Evolutionary conservation across 208 protist genomes (phyloP).

Genomic region (Acanthamoeba culbertsoni): DNA sequence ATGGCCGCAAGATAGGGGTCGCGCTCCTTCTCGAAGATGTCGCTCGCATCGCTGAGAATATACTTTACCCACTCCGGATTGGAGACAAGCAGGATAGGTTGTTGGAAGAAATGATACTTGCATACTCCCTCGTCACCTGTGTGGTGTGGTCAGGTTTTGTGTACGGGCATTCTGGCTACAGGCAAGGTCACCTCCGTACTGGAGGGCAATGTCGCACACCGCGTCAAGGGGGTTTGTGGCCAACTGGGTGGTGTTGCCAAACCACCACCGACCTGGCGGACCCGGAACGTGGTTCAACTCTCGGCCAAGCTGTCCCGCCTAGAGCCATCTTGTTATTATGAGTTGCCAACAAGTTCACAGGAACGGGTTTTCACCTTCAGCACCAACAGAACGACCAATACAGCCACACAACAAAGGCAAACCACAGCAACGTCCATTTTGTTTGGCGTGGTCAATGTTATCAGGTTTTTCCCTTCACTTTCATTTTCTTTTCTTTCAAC

Average conservation of each 20-base stretch:
- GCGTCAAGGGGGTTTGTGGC: neutral
- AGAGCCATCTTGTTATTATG: too few relatives aligned
- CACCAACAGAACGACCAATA: too few relatives aligned
- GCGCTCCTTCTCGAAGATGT: slow-evolving; percentile 47
- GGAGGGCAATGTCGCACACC: neutral
- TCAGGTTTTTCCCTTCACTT: too few relatives aligned
- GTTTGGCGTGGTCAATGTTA: too few relatives aligned
- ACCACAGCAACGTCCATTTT: too few relatives aligned
- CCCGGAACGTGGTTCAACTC: slow-evolving; percentile 25
- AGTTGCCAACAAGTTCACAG: too few relatives aligned
- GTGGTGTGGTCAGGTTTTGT: neutral
- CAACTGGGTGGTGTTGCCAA: neutral
- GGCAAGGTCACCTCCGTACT: neutral
- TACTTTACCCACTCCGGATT: slow-evolving; percentile 4
- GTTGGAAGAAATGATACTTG: slow-evolving; percentile 11
- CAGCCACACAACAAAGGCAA: too few relatives aligned
- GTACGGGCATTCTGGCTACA: neutral
- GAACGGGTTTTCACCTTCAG: too few relatives aligned
- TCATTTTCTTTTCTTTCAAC: too few relatives aligned
- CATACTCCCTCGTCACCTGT: slow-evolving; percentile 5
- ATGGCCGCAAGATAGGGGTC: slow-evolving; percentile 22
- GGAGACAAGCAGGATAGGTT: slow-evolving; percentile 33
- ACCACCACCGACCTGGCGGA: neutral
- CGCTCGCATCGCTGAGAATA: neutral
- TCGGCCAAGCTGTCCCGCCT: neutral